Percentiles rank a stretch among this genome's conserved stretches.
phyloP scores from a whole-genome alignment of 2,329 filamentous ascomycete species.

The Aspergillus sp. region DNA sequence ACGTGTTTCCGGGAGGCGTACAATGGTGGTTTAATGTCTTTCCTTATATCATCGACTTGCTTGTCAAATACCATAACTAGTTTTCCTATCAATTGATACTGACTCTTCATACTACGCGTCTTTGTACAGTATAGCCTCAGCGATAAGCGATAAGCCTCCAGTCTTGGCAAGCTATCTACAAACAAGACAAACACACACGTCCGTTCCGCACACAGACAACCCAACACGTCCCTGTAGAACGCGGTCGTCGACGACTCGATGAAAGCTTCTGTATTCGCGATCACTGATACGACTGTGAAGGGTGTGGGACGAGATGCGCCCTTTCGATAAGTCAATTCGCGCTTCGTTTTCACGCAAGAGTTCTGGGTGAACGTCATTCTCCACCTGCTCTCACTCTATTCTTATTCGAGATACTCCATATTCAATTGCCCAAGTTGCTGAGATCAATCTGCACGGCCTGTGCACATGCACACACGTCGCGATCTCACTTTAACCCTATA shows the following conservation, averaged over 20 bases:
- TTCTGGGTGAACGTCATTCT: constrained; percentile 3
- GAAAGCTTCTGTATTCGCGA: neutral
- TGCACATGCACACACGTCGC: neutral
- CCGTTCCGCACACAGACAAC: constrained; percentile 5
- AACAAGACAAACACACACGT: constrained; percentile 18
- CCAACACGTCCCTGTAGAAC: neutral
- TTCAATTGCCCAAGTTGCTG: neutral
- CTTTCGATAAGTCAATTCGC: neutral
- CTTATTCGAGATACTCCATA: neutral
- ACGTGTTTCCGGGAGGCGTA: constrained; percentile 12
- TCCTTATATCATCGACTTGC: neutral
- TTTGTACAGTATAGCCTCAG: neutral
- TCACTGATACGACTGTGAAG: neutral
- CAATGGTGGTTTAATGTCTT: constrained; percentile 10
- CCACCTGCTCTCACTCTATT: neutral
- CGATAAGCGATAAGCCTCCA: neutral
- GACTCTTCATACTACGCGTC: too few relatives aligned
- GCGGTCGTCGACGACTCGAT: neutral
- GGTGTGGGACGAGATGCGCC: constrained; percentile 2
- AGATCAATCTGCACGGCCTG: neutral
- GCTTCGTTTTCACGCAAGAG: constrained; percentile 1
- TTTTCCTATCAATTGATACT: neutral
- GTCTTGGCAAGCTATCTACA: constrained; percentile 16
- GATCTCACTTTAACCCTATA: neutral
- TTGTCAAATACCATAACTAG: neutral